phyloP scores from a whole-genome alignment of 148 eudicot genomes.

The Camellia japonica region DNA sequence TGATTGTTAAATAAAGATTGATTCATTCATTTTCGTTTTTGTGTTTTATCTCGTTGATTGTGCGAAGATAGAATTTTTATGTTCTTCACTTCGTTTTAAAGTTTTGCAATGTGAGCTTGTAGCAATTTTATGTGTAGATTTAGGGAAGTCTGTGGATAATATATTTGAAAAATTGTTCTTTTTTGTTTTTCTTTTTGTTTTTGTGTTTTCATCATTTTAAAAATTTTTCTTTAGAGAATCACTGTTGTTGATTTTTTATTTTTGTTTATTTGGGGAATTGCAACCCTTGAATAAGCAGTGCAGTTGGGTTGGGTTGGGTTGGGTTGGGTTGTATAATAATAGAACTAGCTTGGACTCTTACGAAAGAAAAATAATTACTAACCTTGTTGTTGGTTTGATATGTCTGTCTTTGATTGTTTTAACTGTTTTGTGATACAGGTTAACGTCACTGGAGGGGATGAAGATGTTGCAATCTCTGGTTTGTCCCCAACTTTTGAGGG shows the following conservation, averaged over 20 bases:
- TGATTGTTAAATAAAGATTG: not conserved
- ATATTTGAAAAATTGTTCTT: not conserved
- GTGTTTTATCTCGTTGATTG: not conserved
- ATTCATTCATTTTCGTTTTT: not conserved
- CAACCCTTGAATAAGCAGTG: not conserved
- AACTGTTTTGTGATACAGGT: conserved; percentile 35
- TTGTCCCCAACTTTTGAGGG: conserved; percentile 26
- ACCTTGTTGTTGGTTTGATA: not conserved
- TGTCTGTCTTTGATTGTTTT: not conserved
- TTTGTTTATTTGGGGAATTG: not conserved
- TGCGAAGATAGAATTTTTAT: not conserved
- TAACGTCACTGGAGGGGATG: conserved; percentile 26
- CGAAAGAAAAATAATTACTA: not conserved
- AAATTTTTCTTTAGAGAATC: not conserved
- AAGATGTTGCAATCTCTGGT: conserved; percentile 47
- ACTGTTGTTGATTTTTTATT: not conserved
- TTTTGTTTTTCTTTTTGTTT: not conserved
- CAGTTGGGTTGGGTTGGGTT: not conserved
- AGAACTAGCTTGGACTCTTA: not conserved
- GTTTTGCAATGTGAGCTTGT: not conserved
- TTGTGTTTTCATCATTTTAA: too few species aligned
- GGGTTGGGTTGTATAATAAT: not conserved
- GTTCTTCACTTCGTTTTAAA: not conserved
- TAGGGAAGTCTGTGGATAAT: not conserved
- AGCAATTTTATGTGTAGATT: not conserved